These are phyloP conservation scores for Ganoderma sp. DNA, from an alignment of 1,284 basidiomycete species.

Conservation along the genomic window DNA sequence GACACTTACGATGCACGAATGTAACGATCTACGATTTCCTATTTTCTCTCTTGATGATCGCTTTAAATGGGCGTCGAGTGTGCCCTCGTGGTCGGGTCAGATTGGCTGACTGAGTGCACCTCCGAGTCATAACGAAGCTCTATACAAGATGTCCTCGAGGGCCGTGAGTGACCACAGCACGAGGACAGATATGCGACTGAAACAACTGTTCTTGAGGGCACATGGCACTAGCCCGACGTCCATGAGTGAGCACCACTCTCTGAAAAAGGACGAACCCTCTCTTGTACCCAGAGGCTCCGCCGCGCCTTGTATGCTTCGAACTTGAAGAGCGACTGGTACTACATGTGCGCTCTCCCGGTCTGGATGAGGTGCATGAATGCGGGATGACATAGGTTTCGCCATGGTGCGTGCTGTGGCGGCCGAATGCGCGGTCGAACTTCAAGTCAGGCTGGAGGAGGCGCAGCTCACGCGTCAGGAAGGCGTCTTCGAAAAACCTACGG, in stretches of 20 bases:
- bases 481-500: slow-evolving; percentile 67
- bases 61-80: too few species aligned
- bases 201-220: slow-evolving; percentile 55
- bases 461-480: slow-evolving; percentile 51
- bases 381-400: slow-evolving; percentile 55
- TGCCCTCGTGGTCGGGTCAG: too few species aligned
- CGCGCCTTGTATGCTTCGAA: slow-evolving; percentile 38
- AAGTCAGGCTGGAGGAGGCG: slow-evolving; percentile 56
- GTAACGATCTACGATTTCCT: not conserved
- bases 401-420: slow-evolving; percentile 45
- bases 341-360: slow-evolving; percentile 54
- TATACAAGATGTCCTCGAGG: too few species aligned
- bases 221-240: slow-evolving; percentile 68
- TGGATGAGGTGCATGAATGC: slow-evolving; percentile 57
- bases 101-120: too few species aligned
- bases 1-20: not conserved
- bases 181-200: too few species aligned
- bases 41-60: not conserved
- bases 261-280: slow-evolving; percentile 66
- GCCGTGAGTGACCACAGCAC: too few species aligned
- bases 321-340: not conserved
- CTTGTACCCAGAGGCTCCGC: slow-evolving; percentile 51
- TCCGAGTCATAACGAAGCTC: too few species aligned
- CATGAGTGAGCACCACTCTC: slow-evolving; percentile 59
- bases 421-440: slow-evolving; percentile 50